Evolutionary conservation across 2,329 filamentous ascomycete species (phyloP).

Genomic region (Colletotrichum zoysiae): DNA sequence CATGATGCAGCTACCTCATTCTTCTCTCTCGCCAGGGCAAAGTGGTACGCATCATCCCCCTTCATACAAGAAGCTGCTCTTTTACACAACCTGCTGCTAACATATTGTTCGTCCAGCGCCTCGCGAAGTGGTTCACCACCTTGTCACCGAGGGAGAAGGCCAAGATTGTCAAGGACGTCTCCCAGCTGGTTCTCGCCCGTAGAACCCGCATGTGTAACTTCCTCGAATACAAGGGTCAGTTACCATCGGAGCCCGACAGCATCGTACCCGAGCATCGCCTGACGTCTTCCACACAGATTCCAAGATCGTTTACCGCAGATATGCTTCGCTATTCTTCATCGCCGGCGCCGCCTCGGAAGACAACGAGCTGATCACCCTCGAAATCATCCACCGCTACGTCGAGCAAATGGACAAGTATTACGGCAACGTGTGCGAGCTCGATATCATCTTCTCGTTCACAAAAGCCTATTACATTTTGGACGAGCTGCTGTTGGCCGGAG

Average conservation of each 20-base stretch:
- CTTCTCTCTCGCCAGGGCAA: conserved; percentile 98
- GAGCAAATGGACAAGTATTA: conserved; percentile 99
- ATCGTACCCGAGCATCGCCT: background rate
- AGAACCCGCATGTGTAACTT: conserved; percentile 99
- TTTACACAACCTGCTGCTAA: conserved; percentile 9
- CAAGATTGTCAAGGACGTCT: conserved; percentile 99
- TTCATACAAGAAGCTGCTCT: background rate
- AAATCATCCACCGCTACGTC: conserved; percentile 98
- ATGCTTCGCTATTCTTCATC: conserved; percentile 99
- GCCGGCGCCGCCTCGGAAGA: conserved; percentile 96
- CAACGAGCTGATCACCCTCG: conserved; percentile 97
- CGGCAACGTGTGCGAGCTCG: conserved; percentile 98
- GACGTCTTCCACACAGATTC: conserved; percentile 72
- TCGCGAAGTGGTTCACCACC: conserved; percentile 99
- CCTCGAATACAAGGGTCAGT: conserved; percentile 94
- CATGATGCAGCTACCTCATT: conserved; percentile 84
- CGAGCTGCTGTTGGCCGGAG: conserved; percentile 92
- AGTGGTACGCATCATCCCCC: conserved; percentile 77
- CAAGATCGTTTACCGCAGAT: conserved; percentile 98
- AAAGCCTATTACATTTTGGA: conserved; percentile 99
- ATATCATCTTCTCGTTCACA: conserved; percentile 99
- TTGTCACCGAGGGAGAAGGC: conserved; percentile 98
- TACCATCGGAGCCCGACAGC: background rate
- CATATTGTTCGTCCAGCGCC: conserved; percentile 71
- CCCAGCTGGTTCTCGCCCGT: conserved; percentile 94